These are phyloP conservation scores for Harringtonia aguacate DNA, from an alignment of 2,329 filamentous ascomycete species.

Conservation along the genomic window DNA sequence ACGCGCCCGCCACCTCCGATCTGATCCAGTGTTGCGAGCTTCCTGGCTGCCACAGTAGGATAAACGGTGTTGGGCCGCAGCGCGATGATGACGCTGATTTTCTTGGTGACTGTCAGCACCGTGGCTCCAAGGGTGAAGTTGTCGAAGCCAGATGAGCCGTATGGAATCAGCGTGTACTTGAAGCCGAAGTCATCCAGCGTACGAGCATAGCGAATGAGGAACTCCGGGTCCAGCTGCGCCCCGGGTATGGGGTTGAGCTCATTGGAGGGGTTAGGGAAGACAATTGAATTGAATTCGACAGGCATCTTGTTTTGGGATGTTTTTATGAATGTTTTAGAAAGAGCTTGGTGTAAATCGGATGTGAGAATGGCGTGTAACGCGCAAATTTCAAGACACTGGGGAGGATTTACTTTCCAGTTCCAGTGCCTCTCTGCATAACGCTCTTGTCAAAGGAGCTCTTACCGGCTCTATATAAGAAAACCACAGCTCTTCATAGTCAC, in stretches of 20 bases:
- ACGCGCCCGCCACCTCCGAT: conserved; percentile 46
- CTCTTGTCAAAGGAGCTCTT: too few relatives aligned
- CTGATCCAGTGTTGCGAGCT: conserved; percentile 50
- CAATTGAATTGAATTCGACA: conserved; percentile 47
- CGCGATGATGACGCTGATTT: conserved; percentile 50
- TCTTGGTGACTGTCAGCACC: conserved; percentile 44
- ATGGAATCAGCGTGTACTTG: conserved; percentile 52
- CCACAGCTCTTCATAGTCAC: too few relatives aligned
- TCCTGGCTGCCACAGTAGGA: conserved; percentile 51
- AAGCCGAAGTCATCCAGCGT: conserved; percentile 48
- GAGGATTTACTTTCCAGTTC: too few relatives aligned
- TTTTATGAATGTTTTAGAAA: too few relatives aligned
- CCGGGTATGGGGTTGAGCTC: conserved; percentile 42
- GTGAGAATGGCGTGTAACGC: too few relatives aligned
- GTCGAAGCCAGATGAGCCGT: conserved; percentile 43
- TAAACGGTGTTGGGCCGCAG: conserved; percentile 51
- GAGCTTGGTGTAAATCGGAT: too few relatives aligned
- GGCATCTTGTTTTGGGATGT: conserved; percentile 27
- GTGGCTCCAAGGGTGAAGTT: conserved; percentile 49
- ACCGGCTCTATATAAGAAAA: too few relatives aligned
- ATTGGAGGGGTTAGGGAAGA: conserved; percentile 45
- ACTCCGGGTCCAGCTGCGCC: conserved; percentile 41
- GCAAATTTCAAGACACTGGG: too few relatives aligned
- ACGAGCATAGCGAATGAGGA: conserved; percentile 43
- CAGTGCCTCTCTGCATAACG: too few relatives aligned